These are phyloP conservation scores for Vigna angularis DNA, from an alignment of 306 rosid species.

Conservation along the genomic window DNA sequence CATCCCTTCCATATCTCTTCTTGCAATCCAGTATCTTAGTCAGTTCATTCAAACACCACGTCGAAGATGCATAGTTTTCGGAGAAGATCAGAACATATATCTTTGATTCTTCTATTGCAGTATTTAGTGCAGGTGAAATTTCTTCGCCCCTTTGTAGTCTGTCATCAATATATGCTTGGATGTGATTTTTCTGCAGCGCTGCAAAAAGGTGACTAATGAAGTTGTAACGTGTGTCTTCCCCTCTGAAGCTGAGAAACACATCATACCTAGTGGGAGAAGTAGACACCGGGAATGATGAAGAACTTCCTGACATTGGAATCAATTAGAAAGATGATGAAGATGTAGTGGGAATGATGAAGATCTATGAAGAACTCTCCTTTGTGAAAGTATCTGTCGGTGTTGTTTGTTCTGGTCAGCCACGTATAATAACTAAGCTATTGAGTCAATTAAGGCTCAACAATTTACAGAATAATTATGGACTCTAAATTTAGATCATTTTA, in stretches of 20 bases:
- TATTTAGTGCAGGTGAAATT: background rate
- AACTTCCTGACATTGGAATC: background rate
- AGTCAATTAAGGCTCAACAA: too few species aligned
- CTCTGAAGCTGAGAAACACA: slow-evolving; percentile 45
- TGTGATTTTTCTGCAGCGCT: background rate
- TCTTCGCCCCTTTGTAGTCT: background rate
- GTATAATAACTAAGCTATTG: too few species aligned
- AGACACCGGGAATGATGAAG: background rate
- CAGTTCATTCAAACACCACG: background rate
- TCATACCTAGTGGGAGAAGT: background rate
- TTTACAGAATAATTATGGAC: too few species aligned
- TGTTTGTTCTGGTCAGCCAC: too few species aligned
- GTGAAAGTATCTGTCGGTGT: too few species aligned
- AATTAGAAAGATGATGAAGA: background rate
- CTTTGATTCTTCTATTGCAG: background rate
- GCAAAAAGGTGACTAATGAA: background rate
- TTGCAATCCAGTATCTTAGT: slow-evolving; percentile 3
- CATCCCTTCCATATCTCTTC: background rate
- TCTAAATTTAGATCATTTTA: too few species aligned
- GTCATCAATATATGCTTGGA: slow-evolving; percentile 17
- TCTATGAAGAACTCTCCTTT: too few species aligned
- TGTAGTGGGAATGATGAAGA: too few species aligned
- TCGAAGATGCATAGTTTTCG: background rate
- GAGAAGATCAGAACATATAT: background rate
- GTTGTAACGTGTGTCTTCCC: slow-evolving; percentile 31